Conservation (phyloP, 805 yeast species). For the Saccharomycopsis olivae region DNA sequence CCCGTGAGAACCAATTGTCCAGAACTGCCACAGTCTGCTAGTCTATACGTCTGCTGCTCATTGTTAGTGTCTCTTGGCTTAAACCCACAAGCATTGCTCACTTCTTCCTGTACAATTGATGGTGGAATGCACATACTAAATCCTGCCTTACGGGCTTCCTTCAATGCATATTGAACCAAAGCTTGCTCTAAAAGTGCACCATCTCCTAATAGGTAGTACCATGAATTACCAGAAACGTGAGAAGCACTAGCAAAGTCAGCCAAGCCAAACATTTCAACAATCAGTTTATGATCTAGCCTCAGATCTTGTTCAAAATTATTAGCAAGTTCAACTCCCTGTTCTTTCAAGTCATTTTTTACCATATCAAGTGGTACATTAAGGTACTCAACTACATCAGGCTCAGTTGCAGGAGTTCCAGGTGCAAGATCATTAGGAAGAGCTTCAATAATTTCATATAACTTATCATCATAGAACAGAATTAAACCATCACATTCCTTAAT, state of each 20-base stretch:
- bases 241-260: slow-evolving; percentile 68
- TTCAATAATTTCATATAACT: slow-evolving; percentile 27
- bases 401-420: slow-evolving; percentile 32
- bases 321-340: background rate
- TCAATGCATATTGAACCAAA: slow-evolving; percentile 65
- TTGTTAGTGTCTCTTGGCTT: slow-evolving; percentile 82
- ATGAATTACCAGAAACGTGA: slow-evolving; percentile 65
- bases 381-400: slow-evolving; percentile 35
- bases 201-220: slow-evolving; percentile 76
- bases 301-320: slow-evolving; percentile 21
- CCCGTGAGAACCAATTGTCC: slow-evolving; percentile 60
- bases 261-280: slow-evolving; percentile 58
- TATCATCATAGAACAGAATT: background rate
- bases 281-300: slow-evolving; percentile 49
- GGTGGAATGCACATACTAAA: slow-evolving; percentile 75
- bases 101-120: slow-evolving; percentile 65
- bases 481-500: slow-evolving; percentile 20
- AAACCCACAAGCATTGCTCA: slow-evolving; percentile 86
- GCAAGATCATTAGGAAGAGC: slow-evolving; percentile 56
- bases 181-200: slow-evolving; percentile 91
- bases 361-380: slow-evolving; percentile 29
- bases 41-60: slow-evolving; percentile 74
- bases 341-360: background rate
- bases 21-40: slow-evolving; percentile 29
- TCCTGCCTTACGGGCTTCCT: slow-evolving; percentile 53